These are phyloP conservation scores for Pterula multifida DNA, from an alignment of 1,284 basidiomycete genomes.

Conservation along the genomic window DNA sequence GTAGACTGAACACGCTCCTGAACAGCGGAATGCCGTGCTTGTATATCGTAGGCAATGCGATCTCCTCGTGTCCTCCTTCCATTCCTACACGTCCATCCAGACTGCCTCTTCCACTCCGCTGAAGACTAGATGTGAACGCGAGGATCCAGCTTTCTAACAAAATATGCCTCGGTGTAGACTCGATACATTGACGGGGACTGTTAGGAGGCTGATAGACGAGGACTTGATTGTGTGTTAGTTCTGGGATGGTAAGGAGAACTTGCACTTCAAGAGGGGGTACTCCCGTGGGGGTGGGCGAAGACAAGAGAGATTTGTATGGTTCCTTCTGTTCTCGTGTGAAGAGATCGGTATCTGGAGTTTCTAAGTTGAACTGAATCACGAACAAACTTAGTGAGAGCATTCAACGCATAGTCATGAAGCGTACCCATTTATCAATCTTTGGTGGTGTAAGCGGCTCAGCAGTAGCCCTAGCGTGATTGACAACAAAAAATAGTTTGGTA, in stretches of 20 bases:
- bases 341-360: slow-evolving; percentile 54
- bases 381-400: slow-evolving; percentile 5
- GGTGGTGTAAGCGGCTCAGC: slow-evolving; percentile 26
- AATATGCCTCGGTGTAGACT: slow-evolving; percentile 53
- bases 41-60: slow-evolving; percentile 65
- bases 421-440: slow-evolving; percentile 69
- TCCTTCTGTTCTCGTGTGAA: slow-evolving; percentile 50
- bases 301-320: slow-evolving; percentile 48
- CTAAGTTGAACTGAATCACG: slow-evolving; percentile 58
- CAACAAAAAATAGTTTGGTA: slow-evolving; percentile 61
- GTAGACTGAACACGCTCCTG: slow-evolving; percentile 58
- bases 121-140: slow-evolving; percentile 21
- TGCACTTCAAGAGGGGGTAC: slow-evolving; percentile 48
- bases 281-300: slow-evolving; percentile 9
- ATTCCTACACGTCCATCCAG: no score
- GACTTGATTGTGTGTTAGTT: slow-evolving; percentile 53
- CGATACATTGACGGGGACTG: slow-evolving; percentile 36
- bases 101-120: slow-evolving; percentile 10
- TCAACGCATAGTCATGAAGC: slow-evolving; percentile 15
- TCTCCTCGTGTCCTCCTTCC: slow-evolving; percentile 29
- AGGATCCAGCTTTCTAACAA: slow-evolving; percentile 67
- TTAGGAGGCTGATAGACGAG: slow-evolving; percentile 49
- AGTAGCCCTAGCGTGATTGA: slow-evolving; percentile 57
- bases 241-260: slow-evolving; percentile 57
- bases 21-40: slow-evolving; percentile 73